Evolutionary conservation across 2,329 filamentous ascomycete species (phyloP).

Genomic region (Diplodia seriata): DNA sequence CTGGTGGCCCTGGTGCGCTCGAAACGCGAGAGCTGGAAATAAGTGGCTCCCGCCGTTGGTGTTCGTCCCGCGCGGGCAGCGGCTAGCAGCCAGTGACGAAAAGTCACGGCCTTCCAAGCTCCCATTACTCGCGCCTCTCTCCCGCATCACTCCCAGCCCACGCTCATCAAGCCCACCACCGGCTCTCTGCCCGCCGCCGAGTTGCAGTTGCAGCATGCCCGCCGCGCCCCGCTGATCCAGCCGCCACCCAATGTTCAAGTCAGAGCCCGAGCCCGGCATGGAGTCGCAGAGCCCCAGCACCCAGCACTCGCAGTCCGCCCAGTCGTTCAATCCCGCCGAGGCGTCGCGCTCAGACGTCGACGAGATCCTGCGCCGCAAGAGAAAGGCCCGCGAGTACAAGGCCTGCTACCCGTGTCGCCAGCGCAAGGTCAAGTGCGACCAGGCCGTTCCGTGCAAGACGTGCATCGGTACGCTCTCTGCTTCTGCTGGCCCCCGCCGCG

Average conservation of each 20-base stretch:
- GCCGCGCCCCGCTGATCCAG: conserved; percentile 12
- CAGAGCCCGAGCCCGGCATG: conserved; percentile 31
- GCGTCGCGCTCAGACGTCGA: conserved; percentile 56
- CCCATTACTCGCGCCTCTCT: conserved; percentile 23
- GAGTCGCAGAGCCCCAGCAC: conserved; percentile 32
- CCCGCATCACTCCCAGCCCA: conserved; percentile 9
- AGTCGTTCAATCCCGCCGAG: conserved; percentile 35
- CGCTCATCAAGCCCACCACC: neutral
- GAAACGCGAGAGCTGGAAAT: conserved; percentile 22
- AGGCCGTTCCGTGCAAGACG: conserved; percentile 56
- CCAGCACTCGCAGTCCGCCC: conserved; percentile 10
- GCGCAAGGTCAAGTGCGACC: conserved; percentile 57
- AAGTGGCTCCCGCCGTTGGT: conserved; percentile 20
- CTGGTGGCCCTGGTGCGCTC: neutral
- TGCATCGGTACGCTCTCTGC: conserved; percentile 50
- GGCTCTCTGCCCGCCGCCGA: conserved; percentile 3
- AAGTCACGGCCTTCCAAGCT: neutral
- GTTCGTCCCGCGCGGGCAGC: conserved; percentile 20
- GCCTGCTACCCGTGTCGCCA: conserved; percentile 57
- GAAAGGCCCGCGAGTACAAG: conserved; percentile 61
- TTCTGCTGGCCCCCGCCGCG: neutral
- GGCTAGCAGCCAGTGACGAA: conserved; percentile 27
- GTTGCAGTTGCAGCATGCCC: conserved; percentile 23
- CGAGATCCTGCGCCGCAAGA: conserved; percentile 57
- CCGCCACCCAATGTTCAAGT: conserved; percentile 19